phyloP scores from a whole-genome alignment of 306 rosid genomes.

The Gillenia trifoliata region DNA sequence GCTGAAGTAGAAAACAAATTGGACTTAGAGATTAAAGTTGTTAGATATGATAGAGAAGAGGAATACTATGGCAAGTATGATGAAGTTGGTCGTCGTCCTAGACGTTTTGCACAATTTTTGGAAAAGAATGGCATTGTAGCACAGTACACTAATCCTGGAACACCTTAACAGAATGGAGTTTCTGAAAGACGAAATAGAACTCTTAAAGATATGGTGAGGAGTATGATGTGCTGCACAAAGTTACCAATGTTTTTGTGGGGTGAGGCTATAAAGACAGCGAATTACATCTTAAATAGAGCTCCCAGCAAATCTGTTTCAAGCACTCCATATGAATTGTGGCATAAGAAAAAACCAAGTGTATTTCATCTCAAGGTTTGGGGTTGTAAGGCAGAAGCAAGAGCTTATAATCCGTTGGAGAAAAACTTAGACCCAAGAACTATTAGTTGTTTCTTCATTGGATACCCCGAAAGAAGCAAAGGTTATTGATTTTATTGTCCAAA shows the following conservation, averaged over 20 bases:
- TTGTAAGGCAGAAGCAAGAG: neutral
- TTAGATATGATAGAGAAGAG: no score
- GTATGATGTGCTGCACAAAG: neutral
- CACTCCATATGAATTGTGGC: neutral
- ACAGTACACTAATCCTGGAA: neutral
- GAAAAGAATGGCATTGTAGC: neutral
- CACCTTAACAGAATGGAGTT: neutral
- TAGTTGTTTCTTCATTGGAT: neutral
- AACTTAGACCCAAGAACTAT: neutral
- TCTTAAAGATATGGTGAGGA: neutral
- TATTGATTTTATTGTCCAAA: neutral
- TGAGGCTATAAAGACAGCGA: no score
- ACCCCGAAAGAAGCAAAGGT: neutral
- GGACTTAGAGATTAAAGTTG: no score
- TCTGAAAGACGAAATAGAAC: neutral
- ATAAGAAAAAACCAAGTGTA: neutral
- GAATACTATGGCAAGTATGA: no score
- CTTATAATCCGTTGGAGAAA: neutral
- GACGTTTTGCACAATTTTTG: no score
- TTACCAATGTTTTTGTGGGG: neutral
- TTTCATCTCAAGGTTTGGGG: neutral
- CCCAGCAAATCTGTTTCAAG: neutral
- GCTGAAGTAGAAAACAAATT: neutral
- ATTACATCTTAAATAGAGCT: no score
- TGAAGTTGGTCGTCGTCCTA: no score